Evolutionary conservation across 371 early-diverging fungal genomes (phyloP).

Genomic region (Parasitella parasitica): DNA sequence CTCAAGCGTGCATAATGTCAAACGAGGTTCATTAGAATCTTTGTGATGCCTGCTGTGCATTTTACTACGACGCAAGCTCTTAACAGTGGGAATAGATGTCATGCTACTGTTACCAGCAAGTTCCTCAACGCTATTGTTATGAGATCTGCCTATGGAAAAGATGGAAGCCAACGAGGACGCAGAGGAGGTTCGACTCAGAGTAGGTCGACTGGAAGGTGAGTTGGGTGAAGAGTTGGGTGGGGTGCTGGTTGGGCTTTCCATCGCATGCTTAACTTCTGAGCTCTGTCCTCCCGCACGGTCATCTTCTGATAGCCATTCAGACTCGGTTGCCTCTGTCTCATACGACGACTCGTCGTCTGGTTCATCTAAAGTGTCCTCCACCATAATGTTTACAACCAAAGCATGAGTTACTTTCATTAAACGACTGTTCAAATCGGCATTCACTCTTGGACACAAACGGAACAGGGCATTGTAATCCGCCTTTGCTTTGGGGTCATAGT

Average conservation of each 20-base stretch:
- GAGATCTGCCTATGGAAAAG: slow-evolving; percentile 41
- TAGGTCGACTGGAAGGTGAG: slow-evolving; percentile 31
- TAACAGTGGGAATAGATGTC: slow-evolving; percentile 19
- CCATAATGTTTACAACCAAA: slow-evolving; percentile 29
- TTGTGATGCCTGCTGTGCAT: slow-evolving; percentile 2
- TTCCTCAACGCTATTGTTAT: slow-evolving; percentile 3
- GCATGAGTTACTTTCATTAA: slow-evolving; percentile 31
- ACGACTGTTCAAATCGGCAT: slow-evolving; percentile 29
- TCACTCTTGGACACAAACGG: slow-evolving; percentile 32
- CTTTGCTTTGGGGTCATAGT: slow-evolving; percentile 25
- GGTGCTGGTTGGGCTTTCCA: slow-evolving; percentile 7
- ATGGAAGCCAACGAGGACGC: slow-evolving; percentile 47
- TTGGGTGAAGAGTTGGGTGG: slow-evolving; percentile 8
- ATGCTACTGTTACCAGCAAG: slow-evolving; percentile 4
- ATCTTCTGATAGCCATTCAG: slow-evolving; percentile 30
- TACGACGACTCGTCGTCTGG: slow-evolving; percentile 21
- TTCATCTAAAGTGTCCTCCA: slow-evolving; percentile 24
- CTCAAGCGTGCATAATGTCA: slow-evolving; percentile 39
- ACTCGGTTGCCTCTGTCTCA: slow-evolving; percentile 24
- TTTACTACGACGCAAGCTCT: slow-evolving; percentile 9
- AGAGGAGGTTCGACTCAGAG: slow-evolving; percentile 40
- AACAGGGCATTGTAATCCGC: slow-evolving; percentile 32
- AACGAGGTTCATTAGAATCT: slow-evolving; percentile 9
- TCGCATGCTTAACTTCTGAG: slow-evolving; percentile 2
- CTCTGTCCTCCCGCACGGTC: slow-evolving; percentile 8